Evolutionary conservation across 345 rosid genomes (phyloP), one percentile per base, ranked within the genome.

Genomic region (Sonneratia alba): DNA sequence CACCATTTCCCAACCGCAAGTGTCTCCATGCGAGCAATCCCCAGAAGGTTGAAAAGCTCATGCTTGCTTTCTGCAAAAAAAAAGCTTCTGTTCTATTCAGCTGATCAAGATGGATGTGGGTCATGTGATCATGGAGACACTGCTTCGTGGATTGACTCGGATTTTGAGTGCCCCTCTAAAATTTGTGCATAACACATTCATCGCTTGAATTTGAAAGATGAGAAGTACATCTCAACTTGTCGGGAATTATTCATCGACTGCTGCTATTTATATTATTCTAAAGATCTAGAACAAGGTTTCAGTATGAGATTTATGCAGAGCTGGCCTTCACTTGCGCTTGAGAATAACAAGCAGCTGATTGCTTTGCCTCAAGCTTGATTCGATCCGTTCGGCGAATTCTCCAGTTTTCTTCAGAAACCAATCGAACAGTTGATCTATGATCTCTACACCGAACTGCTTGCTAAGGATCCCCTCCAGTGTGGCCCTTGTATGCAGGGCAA

Each of bases 371-470:
- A 0, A 4, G 11, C 36, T 5, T 9, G 70, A 36, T 1, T 73
- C 40, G 0, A 73, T 43, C 47, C n/a, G 64, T 12, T 65, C 48
- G 0, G 65, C 21, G 27, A 36, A 49, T 36, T 73, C 75, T 14
- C 36, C 36, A 7, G 70, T 49, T 37, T 71, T 77, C 38, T 22
- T 21, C 9, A 59, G 32, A 7, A 63, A 36, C 22, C 78, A 49
- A 15, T 73, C 59, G 21, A 82, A 80, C 16, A 84, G 38, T 6
- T 68, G 69, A 3, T 79, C 76, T 0, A 72, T 69, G 3, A 79
- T 67, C 36, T 78, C 53, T 2, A 4, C 36, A 6, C 81, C 85
- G 22, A 85, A 79, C 9, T 79, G 83, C 45, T 69, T 70, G 43
- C 57, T 40, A 64, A 84, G 34, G 51, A 71, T 18, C 22, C 72